phyloP scores from a whole-genome alignment of 495 filamentous ascomycete species.

The Schizothecium vesticola region DNA sequence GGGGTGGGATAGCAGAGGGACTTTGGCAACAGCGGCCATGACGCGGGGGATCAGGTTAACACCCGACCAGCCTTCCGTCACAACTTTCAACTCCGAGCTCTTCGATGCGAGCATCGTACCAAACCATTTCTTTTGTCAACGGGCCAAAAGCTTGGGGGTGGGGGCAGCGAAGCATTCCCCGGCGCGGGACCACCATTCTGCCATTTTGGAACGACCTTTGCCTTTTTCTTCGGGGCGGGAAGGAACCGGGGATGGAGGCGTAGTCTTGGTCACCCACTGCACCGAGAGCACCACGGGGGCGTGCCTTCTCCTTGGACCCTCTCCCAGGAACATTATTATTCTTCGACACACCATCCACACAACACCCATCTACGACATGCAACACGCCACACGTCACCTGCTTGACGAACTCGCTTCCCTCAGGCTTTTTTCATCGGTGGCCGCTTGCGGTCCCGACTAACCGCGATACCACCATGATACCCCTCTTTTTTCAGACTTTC shows the following conservation, averaged over 20 bases:
- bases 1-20: background rate
- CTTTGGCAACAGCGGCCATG: background rate
- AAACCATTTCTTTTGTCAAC: conserved; percentile 41
- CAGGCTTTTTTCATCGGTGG: background rate
- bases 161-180: background rate
- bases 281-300: too few species aligned
- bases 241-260: background rate
- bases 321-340: background rate
- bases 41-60: background rate
- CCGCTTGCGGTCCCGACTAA: conserved; percentile 6
- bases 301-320: background rate
- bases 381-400: background rate
- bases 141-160: conserved; percentile 1
- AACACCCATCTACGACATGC: background rate
- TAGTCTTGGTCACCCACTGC: too few species aligned
- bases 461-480: conserved; percentile 10
- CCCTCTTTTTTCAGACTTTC: conserved; percentile 1
- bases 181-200: conserved; percentile 6
- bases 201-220: conserved; percentile 1
- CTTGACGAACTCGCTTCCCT: conserved; percentile 4
- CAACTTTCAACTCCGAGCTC: conserved; percentile 27
- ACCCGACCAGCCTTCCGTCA: background rate
- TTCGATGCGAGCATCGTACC: conserved; percentile 42
- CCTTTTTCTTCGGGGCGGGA: background rate
- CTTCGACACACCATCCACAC: background rate